phyloP scores from a whole-genome alignment of 139 green algal genomes.

The Volvox reticuliferus region DNA sequence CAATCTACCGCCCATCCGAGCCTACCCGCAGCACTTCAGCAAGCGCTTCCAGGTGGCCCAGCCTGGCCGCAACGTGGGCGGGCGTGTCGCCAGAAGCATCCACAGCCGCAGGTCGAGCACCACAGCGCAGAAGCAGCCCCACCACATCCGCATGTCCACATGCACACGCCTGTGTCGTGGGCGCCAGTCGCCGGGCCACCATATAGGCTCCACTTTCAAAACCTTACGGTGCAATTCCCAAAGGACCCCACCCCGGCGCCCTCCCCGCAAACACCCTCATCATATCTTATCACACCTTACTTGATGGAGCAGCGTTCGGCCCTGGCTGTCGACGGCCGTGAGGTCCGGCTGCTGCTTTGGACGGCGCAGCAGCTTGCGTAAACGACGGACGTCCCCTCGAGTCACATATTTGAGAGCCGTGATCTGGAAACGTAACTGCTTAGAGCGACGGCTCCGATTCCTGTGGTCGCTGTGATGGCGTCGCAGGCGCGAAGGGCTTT shows the following conservation, averaged over 20 bases:
- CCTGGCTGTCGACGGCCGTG: background rate
- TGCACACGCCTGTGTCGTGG: conserved; percentile 12
- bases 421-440: background rate
- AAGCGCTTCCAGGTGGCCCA: conserved; percentile 3
- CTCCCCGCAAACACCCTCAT: no score
- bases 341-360: background rate
- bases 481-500: background rate
- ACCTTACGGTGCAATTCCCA: no score
- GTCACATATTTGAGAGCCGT: background rate
- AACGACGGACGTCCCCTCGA: background rate
- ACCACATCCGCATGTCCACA: conserved; percentile 1
- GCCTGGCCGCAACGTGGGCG: conserved; percentile 10
- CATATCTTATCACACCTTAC: background rate
- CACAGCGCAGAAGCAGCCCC: conserved; percentile 1
- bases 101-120: background rate
- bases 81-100: conserved; percentile 15
- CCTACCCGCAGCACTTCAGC: conserved; percentile 14
- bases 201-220: no score
- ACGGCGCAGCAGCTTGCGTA: conserved; percentile 14
- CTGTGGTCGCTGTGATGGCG: background rate
- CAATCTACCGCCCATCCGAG: background rate
- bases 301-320: conserved; percentile 39
- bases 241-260: no score
- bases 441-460: background rate
- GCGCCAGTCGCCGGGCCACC: no score